Percentiles rank a stretch among this genome's conserved stretches.
phyloP scores from a whole-genome alignment of 139 green algal genomes.

The Tetraselmis striata region DNA sequence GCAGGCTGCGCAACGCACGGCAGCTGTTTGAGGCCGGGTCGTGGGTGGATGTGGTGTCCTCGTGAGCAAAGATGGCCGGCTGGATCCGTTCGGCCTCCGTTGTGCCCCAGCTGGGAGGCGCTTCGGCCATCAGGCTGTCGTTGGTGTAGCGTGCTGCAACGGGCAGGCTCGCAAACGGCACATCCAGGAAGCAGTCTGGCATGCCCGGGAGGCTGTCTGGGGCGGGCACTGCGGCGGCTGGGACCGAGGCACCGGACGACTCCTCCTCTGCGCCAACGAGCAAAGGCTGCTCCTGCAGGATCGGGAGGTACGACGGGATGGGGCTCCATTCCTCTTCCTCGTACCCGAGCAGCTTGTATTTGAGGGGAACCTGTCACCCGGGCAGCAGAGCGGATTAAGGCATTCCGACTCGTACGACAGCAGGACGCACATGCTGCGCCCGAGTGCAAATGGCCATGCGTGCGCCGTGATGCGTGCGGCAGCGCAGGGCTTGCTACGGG shows the following conservation, averaged over 20 bases:
- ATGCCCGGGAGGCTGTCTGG: not conserved
- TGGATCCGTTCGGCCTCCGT: not conserved
- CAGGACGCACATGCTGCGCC: no score
- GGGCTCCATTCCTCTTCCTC: conserved; percentile 34
- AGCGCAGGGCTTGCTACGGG: no score
- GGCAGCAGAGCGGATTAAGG: no score
- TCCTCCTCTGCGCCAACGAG: conserved; percentile 32
- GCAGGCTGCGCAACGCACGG: not conserved
- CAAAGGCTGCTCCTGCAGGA: conserved; percentile 43
- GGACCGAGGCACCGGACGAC: not conserved
- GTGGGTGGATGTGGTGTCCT: not conserved
- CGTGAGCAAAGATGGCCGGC: not conserved
- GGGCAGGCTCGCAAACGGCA: not conserved
- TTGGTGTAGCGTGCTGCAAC: not conserved
- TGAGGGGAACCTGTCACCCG: conserved; percentile 43
- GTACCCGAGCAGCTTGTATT: conserved; percentile 53
- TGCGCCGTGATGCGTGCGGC: no score
- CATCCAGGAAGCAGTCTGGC: not conserved
- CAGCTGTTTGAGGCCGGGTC: not conserved
- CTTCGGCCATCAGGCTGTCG: not conserved
- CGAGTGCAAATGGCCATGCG: no score
- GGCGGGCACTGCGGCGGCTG: not conserved
- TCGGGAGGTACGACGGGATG: conserved; percentile 46
- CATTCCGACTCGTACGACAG: not conserved
- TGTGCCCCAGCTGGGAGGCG: not conserved